Conservation (phyloP, 2,329 filamentous ascomycete genomes). For the Shiraia bambusicola region DNA sequence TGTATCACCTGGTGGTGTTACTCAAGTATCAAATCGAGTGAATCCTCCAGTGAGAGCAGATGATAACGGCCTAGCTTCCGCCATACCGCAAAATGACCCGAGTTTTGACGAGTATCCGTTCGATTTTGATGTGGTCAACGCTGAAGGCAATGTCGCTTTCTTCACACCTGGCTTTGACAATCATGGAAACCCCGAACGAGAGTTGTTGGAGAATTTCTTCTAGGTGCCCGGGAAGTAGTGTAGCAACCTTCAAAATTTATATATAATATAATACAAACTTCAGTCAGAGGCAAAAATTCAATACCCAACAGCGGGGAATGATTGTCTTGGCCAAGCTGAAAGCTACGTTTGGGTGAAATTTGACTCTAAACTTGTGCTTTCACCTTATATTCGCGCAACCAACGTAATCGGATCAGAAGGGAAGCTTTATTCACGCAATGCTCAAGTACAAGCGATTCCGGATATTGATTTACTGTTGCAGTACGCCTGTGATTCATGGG, state of each 20-base stretch:
- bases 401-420: too few species aligned
- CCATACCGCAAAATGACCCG: background rate
- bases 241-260: background rate
- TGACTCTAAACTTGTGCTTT: too few species aligned
- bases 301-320: too few species aligned
- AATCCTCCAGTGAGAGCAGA: background rate
- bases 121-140: conserved; percentile 11
- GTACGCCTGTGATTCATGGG: too few species aligned
- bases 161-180: conserved; percentile 10
- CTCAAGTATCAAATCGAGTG: background rate
- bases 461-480: too few species aligned
- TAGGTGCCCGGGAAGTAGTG: conserved; percentile 3
- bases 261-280: background rate
- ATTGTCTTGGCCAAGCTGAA: too few species aligned
- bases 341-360: too few species aligned
- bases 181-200: conserved; percentile 6
- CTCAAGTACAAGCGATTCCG: too few species aligned
- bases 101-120: conserved; percentile 10
- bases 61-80: background rate
- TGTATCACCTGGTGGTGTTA: background rate
- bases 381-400: too few species aligned
- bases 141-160: conserved; percentile 9
- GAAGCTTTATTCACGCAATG: too few species aligned
- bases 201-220: conserved; percentile 9
- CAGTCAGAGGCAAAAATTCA: background rate